A percentile compares a stretch with the other conserved stretches of the same genome.
These are phyloP conservation scores for Xylaria bambusicola DNA, from an alignment of 495 filamentous ascomycete genomes.

Conservation along the genomic window DNA sequence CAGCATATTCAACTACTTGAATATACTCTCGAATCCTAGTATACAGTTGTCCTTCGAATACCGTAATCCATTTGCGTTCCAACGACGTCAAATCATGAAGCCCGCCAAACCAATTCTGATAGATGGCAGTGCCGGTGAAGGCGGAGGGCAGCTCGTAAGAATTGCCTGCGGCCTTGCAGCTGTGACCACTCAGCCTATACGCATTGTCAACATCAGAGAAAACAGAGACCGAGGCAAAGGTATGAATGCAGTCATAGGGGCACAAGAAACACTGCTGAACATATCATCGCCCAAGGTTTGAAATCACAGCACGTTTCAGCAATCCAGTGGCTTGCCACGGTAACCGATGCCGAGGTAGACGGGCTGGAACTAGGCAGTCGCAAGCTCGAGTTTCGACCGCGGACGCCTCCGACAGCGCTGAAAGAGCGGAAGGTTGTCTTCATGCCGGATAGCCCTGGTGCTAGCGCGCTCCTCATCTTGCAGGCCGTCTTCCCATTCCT, in stretches of 20 bases:
- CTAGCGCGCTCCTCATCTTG: slow-evolving; percentile 69
- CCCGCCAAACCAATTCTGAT: slow-evolving; percentile 40
- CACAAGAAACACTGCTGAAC: slow-evolving; percentile 14
- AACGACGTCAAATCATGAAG: slow-evolving; percentile 19
- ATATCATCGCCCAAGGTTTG: slow-evolving; percentile 53
- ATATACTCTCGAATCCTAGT: not conserved
- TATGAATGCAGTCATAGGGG: slow-evolving; percentile 14
- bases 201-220: slow-evolving; percentile 68
- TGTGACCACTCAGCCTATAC: slow-evolving; percentile 63
- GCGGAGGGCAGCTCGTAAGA: slow-evolving; percentile 81
- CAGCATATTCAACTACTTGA: not conserved
- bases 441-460: slow-evolving; percentile 42
- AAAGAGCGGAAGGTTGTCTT: slow-evolving; percentile 44
- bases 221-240: slow-evolving; percentile 57
- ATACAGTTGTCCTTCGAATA: too few relatives aligned
- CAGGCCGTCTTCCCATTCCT: slow-evolving; percentile 82
- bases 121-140: slow-evolving; percentile 76
- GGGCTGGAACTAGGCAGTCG: slow-evolving; percentile 59
- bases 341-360: slow-evolving; percentile 59
- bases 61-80: too few relatives aligned
- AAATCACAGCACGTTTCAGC: slow-evolving; percentile 75
- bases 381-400: slow-evolving; percentile 54
- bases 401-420: slow-evolving; percentile 39
- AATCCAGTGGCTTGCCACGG: slow-evolving; percentile 64
- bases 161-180: slow-evolving; percentile 70